phyloP scores from a whole-genome alignment of 768 basidiomycete genomes.

The Pleurotus djamor region DNA sequence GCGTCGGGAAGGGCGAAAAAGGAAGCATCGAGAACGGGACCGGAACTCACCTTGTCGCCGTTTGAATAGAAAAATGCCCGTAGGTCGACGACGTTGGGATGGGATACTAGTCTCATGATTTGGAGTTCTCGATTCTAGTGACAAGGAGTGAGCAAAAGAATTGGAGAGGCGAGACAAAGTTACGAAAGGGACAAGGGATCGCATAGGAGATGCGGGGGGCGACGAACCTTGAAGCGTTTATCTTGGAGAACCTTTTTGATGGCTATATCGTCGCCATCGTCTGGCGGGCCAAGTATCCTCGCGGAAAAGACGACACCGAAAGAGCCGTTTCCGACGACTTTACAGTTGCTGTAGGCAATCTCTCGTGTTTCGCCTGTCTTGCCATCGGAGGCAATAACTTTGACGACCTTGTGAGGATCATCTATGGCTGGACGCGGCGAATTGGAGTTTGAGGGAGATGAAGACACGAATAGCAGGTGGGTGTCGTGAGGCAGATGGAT shows the following conservation, averaged over 20 bases:
- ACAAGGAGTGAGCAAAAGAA: background rate
- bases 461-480: background rate
- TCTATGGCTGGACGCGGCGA: constrained; percentile 62
- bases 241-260: constrained; percentile 99
- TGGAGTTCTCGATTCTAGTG: constrained; percentile 96
- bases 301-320: constrained; percentile 99
- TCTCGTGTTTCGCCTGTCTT: constrained; percentile 87
- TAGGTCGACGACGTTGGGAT: constrained; percentile 98
- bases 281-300: constrained; percentile 67
- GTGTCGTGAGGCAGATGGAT: background rate
- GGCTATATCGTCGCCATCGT: constrained; percentile 84
- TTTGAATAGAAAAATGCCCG: constrained; percentile 99
- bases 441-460: background rate
- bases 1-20: constrained; percentile 9
- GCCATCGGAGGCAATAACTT: constrained; percentile 93
- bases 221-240: constrained; percentile 97
- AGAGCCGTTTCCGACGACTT: constrained; percentile 98
- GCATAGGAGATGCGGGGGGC: constrained; percentile 1
- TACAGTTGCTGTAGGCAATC: constrained; percentile 94
- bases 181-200: background rate
- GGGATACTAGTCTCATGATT: constrained; percentile 96
- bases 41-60: constrained; percentile 84
- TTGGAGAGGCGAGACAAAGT: background rate
- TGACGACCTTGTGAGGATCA: constrained; percentile 95
- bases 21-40: constrained; percentile 8